Evolutionary conservation across 2,329 filamentous ascomycete species (phyloP), one percentile per base, ranked within the genome.

Genomic region (Macrophomina tecta): DNA sequence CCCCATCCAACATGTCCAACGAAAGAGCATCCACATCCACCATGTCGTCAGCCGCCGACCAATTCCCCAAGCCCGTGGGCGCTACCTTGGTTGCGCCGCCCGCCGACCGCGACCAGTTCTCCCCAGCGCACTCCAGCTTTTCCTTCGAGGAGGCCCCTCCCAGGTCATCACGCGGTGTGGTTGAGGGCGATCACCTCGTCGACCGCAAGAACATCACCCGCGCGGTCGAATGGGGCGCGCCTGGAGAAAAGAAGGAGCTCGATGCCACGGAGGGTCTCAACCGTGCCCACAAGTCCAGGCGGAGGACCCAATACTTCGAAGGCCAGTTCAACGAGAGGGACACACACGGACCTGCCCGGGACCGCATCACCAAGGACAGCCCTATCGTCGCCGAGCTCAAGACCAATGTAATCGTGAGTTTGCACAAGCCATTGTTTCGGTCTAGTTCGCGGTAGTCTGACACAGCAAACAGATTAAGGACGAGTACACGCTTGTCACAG

Each of bases 401-500:
- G 67, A 84, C 82, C 40, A 84, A 84, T 72, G 82, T 84, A 52
- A 84, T 84, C 70, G 82, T 84, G 79, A 36, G 81, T 79, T 51
- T 11, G 38, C 64, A 64, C 30, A 12, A 34, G 48, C 28, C 38
- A 55, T 60, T 11, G 16, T 18, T 53, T 11, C 30, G 8, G 11
- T 11, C 23, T 40, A 23, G 28, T n/a, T 9, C 11, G 5, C 12
- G n/a, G 53, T 40, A 42, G 52, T 45, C 65, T 76, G 69, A 76
- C 70, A 68, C 48, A 11, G 46, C n/a, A 67, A 60, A 45, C 70
- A 93, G 88, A 87, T 94, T 73, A 86, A 89, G 70, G 90, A 94
- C 74, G 90, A 94, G 72, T 90, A 89, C 73, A 88, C 86, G 8
- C 87, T 95, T 70, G 88, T 93, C 60, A 91, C 88, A 11, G 88